Base-by-base conservation (phyloP, 192 early-diverging fungal genomes). In the Martensiomyces pterosporus region DNA sequence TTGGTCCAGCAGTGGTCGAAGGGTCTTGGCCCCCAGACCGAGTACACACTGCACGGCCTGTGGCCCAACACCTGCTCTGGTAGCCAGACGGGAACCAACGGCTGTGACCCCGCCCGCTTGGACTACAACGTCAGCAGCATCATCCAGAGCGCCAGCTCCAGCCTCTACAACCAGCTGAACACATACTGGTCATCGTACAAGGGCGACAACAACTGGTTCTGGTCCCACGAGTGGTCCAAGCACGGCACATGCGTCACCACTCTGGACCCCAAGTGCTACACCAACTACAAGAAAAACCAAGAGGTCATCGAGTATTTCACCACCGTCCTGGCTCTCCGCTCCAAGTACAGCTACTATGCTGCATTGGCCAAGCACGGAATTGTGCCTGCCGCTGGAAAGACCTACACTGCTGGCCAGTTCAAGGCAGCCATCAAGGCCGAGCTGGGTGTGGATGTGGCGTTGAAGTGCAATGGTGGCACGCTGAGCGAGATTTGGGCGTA, bases 171-270 rank as follows among this genome's bases (percentile, higher is more conserved):
- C 26, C 32, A 45, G 13, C 60, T 72, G 62, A 48, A 35, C n/a
- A 61, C 38, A 0, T 71, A 58, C 24, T 76, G 67, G 67, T 63
- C 67, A 7, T 44, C 50, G 34, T 45, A 47, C 34, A 24, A 47
- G 19, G 24, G 25, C 5, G n/a, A 27, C 40, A 27, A 34, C 41
- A 41, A 59, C 24, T 14, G 52, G 36, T 70, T 70, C 33, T 76
- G 76, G 76, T 57, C 65, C 37, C 76, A 78, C 48, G 76, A 78
- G 49, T 78, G 76, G 76, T 59, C 37, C 36, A 78, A 69, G 24
- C 76, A 78, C 47, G 76, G 76, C 39, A 69, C 60, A 15, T 78
- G 76, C 49, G 63, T 76, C 16, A 63, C 60, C 17, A 73, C 74
- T 2, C 34, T 76, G 3, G 56, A 44, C 15, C 74, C 74, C 13